Evolutionary conservation across 2,329 filamentous ascomycete species (phyloP), one percentile per base, ranked within the genome.

Genomic region (Cercospora sesami): DNA sequence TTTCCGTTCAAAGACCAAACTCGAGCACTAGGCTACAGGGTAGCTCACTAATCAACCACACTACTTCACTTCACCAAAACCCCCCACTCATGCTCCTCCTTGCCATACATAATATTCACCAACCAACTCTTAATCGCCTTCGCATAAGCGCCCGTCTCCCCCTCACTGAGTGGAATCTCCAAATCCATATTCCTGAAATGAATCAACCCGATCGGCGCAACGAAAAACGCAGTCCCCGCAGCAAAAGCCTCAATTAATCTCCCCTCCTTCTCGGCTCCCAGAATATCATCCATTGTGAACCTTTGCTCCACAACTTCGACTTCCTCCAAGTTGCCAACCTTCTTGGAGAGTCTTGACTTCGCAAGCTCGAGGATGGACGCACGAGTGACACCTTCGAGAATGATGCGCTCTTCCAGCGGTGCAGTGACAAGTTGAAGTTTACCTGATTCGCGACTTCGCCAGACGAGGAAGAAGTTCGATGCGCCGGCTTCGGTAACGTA

Each of bases 401-500:
- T 96, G 69, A 97, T 85, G 76, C 90, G 88, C 65, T 77, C 92
- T 67, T 91, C 90, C 53, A 97, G 81, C 8, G 92, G 92, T 2
- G 94, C 93, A 2, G 94, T 97, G 65, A 97, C 84, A 33, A 97
- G 84, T 82, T 95, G 85, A 26, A 86, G 76, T 74, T 83, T 86
- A 86, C 89, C 70, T 3, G 66, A 72, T 31, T 70, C 73, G 77
- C 84, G 86, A 58, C 85, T 86, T 77, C 84, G 86, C 91, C 91
- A 93, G 12, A 97, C 83, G 7, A 96, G 84, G 76, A 97, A 96
- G 82, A 97, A 97, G 81, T 97, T 97, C 76, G 89, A 92, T 12
- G 93, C 94, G 4, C 94, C 94, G 2, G 94, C 94, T 83, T 97
- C 94, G 2, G 94, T 97, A 71, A 96, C 93, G 77, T 88, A 87